These are phyloP conservation scores for Mortierella sp. DNA, from an alignment of 371 early-diverging fungal species.

Conservation along the genomic window DNA sequence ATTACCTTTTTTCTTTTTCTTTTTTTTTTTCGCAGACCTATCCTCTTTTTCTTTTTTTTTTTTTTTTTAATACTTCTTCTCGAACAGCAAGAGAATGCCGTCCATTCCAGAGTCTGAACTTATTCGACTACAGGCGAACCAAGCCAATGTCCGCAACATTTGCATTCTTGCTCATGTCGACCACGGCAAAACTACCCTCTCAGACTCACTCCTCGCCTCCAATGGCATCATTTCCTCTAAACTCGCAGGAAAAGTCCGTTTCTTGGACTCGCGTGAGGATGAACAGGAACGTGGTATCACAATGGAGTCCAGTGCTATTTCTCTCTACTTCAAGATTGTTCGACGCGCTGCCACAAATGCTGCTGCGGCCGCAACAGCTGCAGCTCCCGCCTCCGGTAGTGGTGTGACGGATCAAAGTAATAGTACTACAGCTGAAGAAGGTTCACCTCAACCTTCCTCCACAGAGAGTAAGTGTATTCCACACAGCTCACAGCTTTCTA, in stretches of 20 bases:
- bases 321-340: constrained; percentile 87
- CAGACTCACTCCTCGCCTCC: constrained; percentile 97
- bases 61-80: background rate
- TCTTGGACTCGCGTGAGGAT: constrained; percentile 98
- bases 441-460: background rate
- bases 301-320: constrained; percentile 98
- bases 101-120: constrained; percentile 49
- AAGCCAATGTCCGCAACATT: constrained; percentile 89
- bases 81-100: constrained; percentile 20
- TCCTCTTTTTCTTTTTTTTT: too few relatives aligned
- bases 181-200: constrained; percentile 99
- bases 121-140: constrained; percentile 70
- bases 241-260: constrained; percentile 98
- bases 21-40: background rate
- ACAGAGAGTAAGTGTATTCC: constrained; percentile 9
- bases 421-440: constrained; percentile 1
- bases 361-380: background rate
- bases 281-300: constrained; percentile 99
- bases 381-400: background rate
- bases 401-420: constrained; percentile 38
- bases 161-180: constrained; percentile 99
- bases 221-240: constrained; percentile 98
- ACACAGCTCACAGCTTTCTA: too few relatives aligned
- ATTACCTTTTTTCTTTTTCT: background rate
- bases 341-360: constrained; percentile 33